These are phyloP conservation scores for Chamaecyparis obtusa DNA, from an alignment of 75 land plant species.

Conservation along the genomic window DNA sequence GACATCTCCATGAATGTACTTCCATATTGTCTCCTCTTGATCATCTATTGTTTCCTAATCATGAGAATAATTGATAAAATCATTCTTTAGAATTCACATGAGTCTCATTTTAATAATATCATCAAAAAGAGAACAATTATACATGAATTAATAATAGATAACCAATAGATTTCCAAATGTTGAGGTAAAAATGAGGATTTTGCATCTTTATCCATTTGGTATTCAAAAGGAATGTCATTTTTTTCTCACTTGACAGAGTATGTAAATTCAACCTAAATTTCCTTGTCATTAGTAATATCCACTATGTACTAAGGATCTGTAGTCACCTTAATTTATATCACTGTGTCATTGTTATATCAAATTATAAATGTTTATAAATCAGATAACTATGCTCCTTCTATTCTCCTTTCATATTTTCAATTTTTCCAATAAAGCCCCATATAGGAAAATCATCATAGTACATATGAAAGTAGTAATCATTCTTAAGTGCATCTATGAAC, in stretches of 20 bases:
- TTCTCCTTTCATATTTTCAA: conserved; percentile 37
- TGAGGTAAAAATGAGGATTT: conserved; percentile 56
- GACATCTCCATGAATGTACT: conserved; percentile 87
- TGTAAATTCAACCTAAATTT: conserved; percentile 56
- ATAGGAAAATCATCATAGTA: conserved; percentile 92
- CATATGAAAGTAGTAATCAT: conserved; percentile 95
- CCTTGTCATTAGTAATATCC: conserved; percentile 72
- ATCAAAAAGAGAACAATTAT: conserved; percentile 72
- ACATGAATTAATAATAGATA: conserved; percentile 84
- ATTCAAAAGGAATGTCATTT: conserved; percentile 44
- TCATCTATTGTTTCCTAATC: conserved; percentile 72
- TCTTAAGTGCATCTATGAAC: conserved; percentile 63
- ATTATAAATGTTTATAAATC: conserved; percentile 71
- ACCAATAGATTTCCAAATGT: conserved; percentile 82
- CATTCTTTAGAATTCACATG: conserved; percentile 89
- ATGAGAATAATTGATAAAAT: conserved; percentile 60
- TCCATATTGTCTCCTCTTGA: conserved; percentile 85
- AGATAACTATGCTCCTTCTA: conserved; percentile 32
- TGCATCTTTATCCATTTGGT: conserved; percentile 77
- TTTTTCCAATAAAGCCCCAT: conserved; percentile 89
- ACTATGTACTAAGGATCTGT: conserved; percentile 56
- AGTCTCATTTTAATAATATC: conserved; percentile 72
- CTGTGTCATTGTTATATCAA: conserved; percentile 69
- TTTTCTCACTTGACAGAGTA: conserved; percentile 72
- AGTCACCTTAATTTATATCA: conserved; percentile 70